A percentile compares a stretch with the other conserved stretches of the same genome.
These are phyloP conservation scores for Vitis hybrid DNA, from an alignment of 177 flowering plant genomes.

Conservation along the genomic window DNA sequence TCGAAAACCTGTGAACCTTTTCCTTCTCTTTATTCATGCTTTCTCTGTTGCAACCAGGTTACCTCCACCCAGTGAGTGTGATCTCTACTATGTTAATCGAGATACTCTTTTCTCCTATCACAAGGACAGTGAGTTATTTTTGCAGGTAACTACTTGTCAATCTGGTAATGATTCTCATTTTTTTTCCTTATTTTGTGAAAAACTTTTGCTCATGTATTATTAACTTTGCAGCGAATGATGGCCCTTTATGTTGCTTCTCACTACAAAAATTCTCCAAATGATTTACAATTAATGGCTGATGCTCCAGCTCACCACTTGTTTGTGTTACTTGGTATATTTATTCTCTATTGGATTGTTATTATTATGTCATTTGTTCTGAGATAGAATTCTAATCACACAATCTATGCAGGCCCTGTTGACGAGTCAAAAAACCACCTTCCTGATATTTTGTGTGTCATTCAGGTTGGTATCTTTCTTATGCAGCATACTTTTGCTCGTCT, in stretches of 20 bases:
- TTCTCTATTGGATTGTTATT: conserved; percentile 1
- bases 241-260: conserved; percentile 96
- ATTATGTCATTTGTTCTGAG: neutral
- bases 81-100: conserved; percentile 93
- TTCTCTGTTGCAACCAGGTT: conserved; percentile 39
- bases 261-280: conserved; percentile 97
- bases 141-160: conserved; percentile 58
- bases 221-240: conserved; percentile 85
- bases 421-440: conserved; percentile 90
- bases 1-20: neutral
- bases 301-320: conserved; percentile 99
- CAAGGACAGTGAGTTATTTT: conserved; percentile 86
- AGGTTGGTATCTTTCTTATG: conserved; percentile 48
- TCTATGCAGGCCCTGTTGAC: conserved; percentile 85
- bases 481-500: neutral
- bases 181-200: neutral
- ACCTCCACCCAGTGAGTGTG: conserved; percentile 83
- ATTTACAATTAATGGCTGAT: conserved; percentile 94
- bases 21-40: conserved; percentile 11
- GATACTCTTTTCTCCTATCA: conserved; percentile 97
- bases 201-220: conserved; percentile 2
- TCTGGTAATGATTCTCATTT: conserved; percentile 1
- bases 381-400: neutral
- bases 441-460: conserved; percentile 92
- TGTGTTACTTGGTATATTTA: conserved; percentile 79